A percentile compares a stretch with the other conserved stretches of the same genome.
phyloP scores from a whole-genome alignment of 805 yeast species.

The Lipomyces anomalus region DNA sequence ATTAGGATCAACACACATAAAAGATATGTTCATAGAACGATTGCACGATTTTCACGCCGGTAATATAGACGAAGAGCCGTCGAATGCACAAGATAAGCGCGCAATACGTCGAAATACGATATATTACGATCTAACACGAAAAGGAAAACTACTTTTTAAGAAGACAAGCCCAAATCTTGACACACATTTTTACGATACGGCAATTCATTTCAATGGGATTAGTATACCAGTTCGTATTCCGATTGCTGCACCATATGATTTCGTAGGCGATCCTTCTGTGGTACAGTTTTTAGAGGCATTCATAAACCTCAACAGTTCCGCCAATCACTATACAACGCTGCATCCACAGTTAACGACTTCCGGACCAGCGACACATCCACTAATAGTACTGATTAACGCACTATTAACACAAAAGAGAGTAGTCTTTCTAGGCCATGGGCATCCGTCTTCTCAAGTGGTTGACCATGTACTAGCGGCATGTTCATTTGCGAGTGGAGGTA shows the following conservation, averaged over 20 bases:
- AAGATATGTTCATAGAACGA: slow-evolving; percentile 27
- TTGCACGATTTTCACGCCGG: slow-evolving; percentile 19
- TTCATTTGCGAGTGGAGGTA: slow-evolving; percentile 46
- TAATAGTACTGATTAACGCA: slow-evolving; percentile 48
- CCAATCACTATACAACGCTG: slow-evolving; percentile 27
- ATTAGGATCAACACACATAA: slow-evolving; percentile 26
- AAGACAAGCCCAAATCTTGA: slow-evolving; percentile 14
- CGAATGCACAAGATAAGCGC: neutral
- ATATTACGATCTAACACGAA: neutral
- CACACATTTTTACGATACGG: slow-evolving; percentile 32
- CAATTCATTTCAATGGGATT: slow-evolving; percentile 27
- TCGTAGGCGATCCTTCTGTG: neutral
- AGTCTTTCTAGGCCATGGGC: slow-evolving; percentile 45
- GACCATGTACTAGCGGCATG: slow-evolving; percentile 46
- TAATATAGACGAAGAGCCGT: neutral
- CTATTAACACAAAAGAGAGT: slow-evolving; percentile 49
- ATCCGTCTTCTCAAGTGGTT: slow-evolving; percentile 46
- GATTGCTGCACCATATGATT: neutral
- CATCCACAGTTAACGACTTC: slow-evolving; percentile 47
- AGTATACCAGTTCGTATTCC: slow-evolving; percentile 33
- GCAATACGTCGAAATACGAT: neutral
- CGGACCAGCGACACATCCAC: slow-evolving; percentile 51
- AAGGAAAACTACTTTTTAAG: neutral
- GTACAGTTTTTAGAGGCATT: neutral
- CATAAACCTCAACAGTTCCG: neutral